Evolutionary conservation across 2,329 filamentous ascomycete genomes (phyloP), one percentile per base, ranked within the genome.

Genomic region (Amauroascus verrucosus): DNA sequence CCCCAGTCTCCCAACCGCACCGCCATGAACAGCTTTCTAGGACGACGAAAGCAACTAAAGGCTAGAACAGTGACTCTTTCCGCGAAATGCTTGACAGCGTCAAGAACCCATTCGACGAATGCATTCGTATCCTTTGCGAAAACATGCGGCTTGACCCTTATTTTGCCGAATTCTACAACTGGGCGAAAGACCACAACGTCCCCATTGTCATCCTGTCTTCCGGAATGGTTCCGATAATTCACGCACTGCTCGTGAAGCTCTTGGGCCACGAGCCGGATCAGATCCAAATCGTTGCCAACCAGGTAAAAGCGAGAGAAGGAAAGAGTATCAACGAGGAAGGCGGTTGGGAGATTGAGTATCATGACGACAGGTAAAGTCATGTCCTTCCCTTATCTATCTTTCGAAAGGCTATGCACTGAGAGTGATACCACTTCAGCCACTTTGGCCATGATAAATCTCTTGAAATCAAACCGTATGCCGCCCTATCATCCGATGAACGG

Each of bases 381-480:
- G 20, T 13, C 22, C 6, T 45, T 30, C 1, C 26, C 37, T 20
- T n/a, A 13, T 51, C 11, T 46, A 16, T 5, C 20, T 28, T 49
- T 35, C n/a, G 16, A 18, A 38, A 13, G 18, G 9, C 9, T 6
- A 2, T 18, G 6, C 3, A n/a, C 16, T 38, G 7, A 38, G 4
- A 20, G 18, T 18, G 16, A 6, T 1, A 11, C 35, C 46, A 18
- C 37, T 26, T 53, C 57, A 87, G 85, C 65, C 78, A 83, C 55
- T 94, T 94, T 63, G 93, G 93, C n/a, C 93, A 98, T 67, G 91
- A 98, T 77, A 98, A 98, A 80, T 90, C 85, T 24, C 76, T 91
- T 51, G 88, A 93, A 67, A 88, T 98, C 63, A 82, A 87, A 59
- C 88, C 88, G 49, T 97, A 97, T 71, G 70, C 69, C 24, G 68